Evolutionary conservation across 2,329 filamentous ascomycete species (phyloP), one percentile per base, ranked within the genome.

Genomic region (Microdochium trichocladiopsis): DNA sequence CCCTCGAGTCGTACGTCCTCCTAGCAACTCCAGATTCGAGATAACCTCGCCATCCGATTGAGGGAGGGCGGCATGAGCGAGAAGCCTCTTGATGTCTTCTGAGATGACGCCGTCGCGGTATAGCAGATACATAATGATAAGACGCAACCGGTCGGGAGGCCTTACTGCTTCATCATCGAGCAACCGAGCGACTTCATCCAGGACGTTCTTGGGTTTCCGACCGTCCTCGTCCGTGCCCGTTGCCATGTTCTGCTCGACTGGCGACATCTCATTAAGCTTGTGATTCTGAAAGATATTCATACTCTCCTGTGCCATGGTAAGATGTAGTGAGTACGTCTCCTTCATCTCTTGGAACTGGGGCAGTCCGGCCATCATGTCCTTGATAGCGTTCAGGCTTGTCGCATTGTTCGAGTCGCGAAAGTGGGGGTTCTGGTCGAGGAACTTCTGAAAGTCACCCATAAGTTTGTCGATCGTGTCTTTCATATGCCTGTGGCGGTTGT

Each of bases 311-410:
- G 94, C 94, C 93, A 99, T 97, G 59, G 86, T 93, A 43, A 99
- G 76, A 69, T 99, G 94, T 51, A 99, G 74, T 0, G 92, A 94
- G 68, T 97, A 99, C 2, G 90, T 86, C 65, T 95, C 90, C 68
- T 97, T 96, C 77, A 94, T 90, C 69, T 95, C 88, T 63, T 95
- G 90, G 63, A 96, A 99, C 64, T 97, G 90, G 12, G 92, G 91
- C 54, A 99, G 73, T 9, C 92, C 93, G 14, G 90, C 94, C 72
- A 99, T 75, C 94, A 99, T 99, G 69, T 96, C 92, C 64, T 94
- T 90, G 69, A 99, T 96, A 24, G 89, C 87, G 69, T 92, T 95
- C 52, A 99, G 75, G 64, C 83, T 95, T 41, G 86, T 86, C 28
- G 84, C 80, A 52, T 87, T 82, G 56, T 80, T 75, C 64, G 83